phyloP scores from a whole-genome alignment of 2,329 filamentous ascomycete species.

The Diaporthe destruens region DNA sequence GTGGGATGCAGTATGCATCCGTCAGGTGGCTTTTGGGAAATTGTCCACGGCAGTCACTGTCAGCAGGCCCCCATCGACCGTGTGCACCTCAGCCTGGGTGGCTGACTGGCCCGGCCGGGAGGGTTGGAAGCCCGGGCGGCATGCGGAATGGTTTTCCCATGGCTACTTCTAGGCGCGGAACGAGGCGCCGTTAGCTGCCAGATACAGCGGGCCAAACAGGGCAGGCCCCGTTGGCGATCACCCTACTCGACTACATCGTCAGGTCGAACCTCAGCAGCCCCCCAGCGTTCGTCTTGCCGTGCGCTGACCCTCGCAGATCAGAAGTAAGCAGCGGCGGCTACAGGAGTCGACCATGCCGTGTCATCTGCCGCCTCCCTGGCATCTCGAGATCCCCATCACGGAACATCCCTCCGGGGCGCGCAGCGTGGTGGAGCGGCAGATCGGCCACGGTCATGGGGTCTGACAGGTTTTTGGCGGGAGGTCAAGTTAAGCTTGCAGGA shows the following conservation, averaged over 20 bases:
- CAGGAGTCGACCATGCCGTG: conserved; percentile 25
- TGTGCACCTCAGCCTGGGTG: not conserved
- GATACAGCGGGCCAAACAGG: conserved; percentile 29
- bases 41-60: conserved; percentile 31
- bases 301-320: conserved; percentile 31
- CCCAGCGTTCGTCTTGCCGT: conserved; percentile 6
- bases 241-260: not conserved
- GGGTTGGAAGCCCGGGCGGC: conserved; percentile 18
- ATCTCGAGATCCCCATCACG: conserved; percentile 23
- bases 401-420: conserved; percentile 22
- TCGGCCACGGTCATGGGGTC: conserved; percentile 19
- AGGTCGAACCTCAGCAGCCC: not conserved
- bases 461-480: conserved; percentile 28
- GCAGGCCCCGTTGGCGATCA: conserved; percentile 22
- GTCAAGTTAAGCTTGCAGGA: conserved; percentile 30
- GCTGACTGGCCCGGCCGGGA: conserved; percentile 2
- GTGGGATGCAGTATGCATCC: conserved; percentile 31
- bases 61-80: conserved; percentile 27
- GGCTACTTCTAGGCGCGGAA: conserved; percentile 33
- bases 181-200: conserved; percentile 33
- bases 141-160: conserved; percentile 33
- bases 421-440: conserved; percentile 33
- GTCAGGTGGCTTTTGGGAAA: conserved; percentile 24
- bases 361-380: conserved; percentile 29
- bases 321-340: conserved; percentile 26